Evolutionary conservation across 2,329 filamentous ascomycete genomes (phyloP).

Genomic region (Colletotrichum sp.): DNA sequence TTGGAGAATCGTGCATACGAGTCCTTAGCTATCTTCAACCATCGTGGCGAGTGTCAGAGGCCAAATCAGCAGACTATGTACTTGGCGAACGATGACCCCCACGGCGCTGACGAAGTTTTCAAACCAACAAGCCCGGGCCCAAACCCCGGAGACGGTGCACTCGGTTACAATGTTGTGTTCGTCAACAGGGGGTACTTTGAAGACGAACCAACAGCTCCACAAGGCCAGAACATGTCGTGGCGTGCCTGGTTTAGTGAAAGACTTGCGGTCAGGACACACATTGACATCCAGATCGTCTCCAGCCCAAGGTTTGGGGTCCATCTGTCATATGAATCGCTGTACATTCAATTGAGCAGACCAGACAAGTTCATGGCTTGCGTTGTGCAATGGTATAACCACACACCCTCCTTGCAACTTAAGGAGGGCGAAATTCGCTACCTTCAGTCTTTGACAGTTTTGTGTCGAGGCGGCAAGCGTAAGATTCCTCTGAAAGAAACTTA

Average conservation of each 20-base stretch:
- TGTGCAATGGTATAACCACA: neutral
- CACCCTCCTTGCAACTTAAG: no score
- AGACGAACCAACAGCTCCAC: neutral
- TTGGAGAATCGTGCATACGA: neutral
- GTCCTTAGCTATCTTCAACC: neutral
- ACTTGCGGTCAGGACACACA: neutral
- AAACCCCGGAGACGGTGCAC: neutral
- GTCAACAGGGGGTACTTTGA: neutral
- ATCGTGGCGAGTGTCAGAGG: neutral
- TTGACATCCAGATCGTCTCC: neutral
- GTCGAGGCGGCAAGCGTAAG: neutral
- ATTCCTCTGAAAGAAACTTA: neutral
- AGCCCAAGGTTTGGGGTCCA: no score
- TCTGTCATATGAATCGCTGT: neutral
- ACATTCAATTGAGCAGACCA: neutral
- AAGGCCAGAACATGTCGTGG: neutral
- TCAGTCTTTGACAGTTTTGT: neutral
- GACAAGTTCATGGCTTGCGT: neutral
- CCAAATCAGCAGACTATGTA: neutral
- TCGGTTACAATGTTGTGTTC: neutral
- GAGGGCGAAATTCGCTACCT: neutral
- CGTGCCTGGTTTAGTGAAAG: neutral
- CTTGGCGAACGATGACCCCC: neutral
- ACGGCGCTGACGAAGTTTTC: neutral
- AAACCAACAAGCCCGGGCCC: neutral